phyloP scores from a whole-genome alignment of 768 basidiomycete species.

The Lyophyllum decastes region DNA sequence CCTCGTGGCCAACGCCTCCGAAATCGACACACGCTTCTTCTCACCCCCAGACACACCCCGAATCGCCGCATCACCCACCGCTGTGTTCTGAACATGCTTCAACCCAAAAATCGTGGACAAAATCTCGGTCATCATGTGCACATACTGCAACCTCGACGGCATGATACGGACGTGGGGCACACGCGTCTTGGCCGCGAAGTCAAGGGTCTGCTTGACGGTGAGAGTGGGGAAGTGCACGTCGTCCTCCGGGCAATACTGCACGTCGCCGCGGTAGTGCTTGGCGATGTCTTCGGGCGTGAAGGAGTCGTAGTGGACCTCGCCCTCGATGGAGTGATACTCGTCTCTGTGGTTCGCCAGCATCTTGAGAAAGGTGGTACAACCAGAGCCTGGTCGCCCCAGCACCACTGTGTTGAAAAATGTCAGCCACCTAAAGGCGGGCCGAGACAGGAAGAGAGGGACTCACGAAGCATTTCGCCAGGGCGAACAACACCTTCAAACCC shows the following conservation, averaged over 20 bases:
- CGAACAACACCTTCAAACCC: conserved; percentile 66
- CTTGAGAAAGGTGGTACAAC: conserved; percentile 85
- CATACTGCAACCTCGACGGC: conserved; percentile 43
- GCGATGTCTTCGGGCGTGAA: conserved; percentile 64
- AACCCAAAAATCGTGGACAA: conserved; percentile 75
- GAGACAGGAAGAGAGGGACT: conserved; percentile 28
- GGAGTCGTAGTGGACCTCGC: conserved; percentile 76
- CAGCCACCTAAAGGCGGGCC: not conserved
- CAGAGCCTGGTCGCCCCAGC: conserved; percentile 82
- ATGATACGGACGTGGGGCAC: conserved; percentile 58
- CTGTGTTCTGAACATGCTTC: conserved; percentile 67
- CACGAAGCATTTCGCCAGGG: conserved; percentile 79
- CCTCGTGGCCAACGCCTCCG: conserved; percentile 65
- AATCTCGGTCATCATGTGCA: conserved; percentile 51
- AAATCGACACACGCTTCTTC: conserved; percentile 81
- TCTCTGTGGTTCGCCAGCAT: conserved; percentile 73
- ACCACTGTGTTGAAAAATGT: conserved; percentile 52
- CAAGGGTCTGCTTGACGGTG: conserved; percentile 76
- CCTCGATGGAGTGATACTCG: conserved; percentile 68
- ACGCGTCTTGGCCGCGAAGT: conserved; percentile 68
- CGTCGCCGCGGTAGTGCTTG: conserved; percentile 75
- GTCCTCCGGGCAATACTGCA: conserved; percentile 81
- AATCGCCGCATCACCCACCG: conserved; percentile 76
- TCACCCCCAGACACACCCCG: conserved; percentile 78
- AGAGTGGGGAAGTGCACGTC: conserved; percentile 86